A percentile compares a stretch with the other conserved stretches of the same genome.
Conservation (phyloP, 129 eudicot genomes). For the Flaveria robusta region DNA sequence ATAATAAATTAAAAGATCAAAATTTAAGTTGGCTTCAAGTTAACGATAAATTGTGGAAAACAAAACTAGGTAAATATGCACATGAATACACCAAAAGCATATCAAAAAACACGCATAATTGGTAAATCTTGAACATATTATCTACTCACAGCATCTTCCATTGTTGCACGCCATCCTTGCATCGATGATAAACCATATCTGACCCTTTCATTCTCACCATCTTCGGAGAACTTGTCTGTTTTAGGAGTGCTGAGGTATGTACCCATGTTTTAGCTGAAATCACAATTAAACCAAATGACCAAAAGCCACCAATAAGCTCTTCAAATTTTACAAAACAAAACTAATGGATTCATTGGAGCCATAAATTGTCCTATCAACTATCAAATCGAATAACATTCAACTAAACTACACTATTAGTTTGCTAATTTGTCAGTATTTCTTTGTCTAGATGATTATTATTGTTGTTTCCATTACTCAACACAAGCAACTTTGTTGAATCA, state of each 20-base stretch:
- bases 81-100: background rate
- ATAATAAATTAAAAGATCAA: background rate
- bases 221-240: slow-evolving; percentile 91
- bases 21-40: slow-evolving; percentile 4
- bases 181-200: slow-evolving; percentile 88
- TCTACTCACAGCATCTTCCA: slow-evolving; percentile 97
- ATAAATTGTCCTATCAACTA: background rate
- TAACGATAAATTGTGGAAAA: too few species aligned
- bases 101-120: background rate
- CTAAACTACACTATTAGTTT: background rate
- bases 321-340: background rate
- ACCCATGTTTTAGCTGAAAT: slow-evolving; percentile 77
- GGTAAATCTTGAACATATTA: slow-evolving; percentile 12
- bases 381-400: background rate
- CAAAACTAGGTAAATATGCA: too few species aligned
- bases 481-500: background rate
- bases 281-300: background rate
- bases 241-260: slow-evolving; percentile 93
- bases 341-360: background rate
- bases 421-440: background rate
- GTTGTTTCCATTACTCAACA: background rate
- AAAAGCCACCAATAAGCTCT: slow-evolving; percentile 7
- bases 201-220: slow-evolving; percentile 76
- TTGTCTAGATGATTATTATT: background rate
- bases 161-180: slow-evolving; percentile 99